phyloP scores from a whole-genome alignment of 768 basidiomycete species.

The Epithele typhae region DNA sequence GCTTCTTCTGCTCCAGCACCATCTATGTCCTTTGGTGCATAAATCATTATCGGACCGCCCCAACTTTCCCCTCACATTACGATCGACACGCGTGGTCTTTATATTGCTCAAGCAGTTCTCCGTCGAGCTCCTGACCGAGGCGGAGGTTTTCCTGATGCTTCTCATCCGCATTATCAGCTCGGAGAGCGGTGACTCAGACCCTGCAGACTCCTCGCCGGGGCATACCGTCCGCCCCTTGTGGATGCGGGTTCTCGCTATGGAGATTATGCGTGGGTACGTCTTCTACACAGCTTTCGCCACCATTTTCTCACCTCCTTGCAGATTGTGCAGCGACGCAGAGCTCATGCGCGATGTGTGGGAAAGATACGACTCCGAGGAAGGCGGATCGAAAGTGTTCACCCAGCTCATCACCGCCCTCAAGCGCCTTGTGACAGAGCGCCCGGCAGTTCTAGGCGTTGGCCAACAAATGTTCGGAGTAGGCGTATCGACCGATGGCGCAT shows the following conservation, averaged over 20 bases:
- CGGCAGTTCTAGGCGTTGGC: conserved; percentile 73
- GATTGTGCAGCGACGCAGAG: conserved; percentile 75
- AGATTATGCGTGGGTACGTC: conserved; percentile 80
- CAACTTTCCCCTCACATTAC: conserved; percentile 81
- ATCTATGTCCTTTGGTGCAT: conserved; percentile 86
- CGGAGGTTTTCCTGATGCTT: conserved; percentile 81
- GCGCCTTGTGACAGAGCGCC: conserved; percentile 85
- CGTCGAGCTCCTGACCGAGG: conserved; percentile 71
- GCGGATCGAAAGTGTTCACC: conserved; percentile 67
- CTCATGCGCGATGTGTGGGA: conserved; percentile 78
- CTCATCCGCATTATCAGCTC: conserved; percentile 62
- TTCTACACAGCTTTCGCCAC: not conserved
- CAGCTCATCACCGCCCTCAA: conserved; percentile 81
- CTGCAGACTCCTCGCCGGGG: conserved; percentile 16
- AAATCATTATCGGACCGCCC: conserved; percentile 81
- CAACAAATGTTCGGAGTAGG: conserved; percentile 83
- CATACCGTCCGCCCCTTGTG: conserved; percentile 55
- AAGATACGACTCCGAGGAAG: conserved; percentile 59
- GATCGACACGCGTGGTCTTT: conserved; percentile 92
- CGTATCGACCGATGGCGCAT: conserved; percentile 40
- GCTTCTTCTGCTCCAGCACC: conserved; percentile 80
- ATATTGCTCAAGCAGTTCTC: conserved; percentile 90
- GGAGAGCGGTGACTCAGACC: conserved; percentile 33
- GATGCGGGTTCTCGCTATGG: conserved; percentile 90
- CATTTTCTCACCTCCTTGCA: conserved; percentile 21